These are phyloP conservation scores for Beauveria brongniartii DNA, from an alignment of 2,329 filamentous ascomycete species.

Conservation along the genomic window DNA sequence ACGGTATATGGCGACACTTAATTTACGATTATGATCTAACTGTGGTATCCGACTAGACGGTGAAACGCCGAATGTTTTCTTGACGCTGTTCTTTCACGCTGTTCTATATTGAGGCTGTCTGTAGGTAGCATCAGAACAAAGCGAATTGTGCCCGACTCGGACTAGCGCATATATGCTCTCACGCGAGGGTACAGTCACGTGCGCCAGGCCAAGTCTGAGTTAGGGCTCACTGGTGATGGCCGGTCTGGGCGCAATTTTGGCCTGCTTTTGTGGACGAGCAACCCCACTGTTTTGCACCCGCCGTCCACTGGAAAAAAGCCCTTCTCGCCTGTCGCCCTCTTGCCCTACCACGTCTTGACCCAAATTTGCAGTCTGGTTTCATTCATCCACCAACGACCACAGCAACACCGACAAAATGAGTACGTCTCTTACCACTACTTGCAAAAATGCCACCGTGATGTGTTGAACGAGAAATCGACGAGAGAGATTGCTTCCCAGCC, in stretches of 20 bases:
- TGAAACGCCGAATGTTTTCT: not conserved
- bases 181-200: conserved; percentile 24
- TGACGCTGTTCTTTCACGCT: too few species aligned
- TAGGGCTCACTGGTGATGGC: conserved; percentile 24
- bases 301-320: conserved; percentile 29
- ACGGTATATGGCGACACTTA: conserved; percentile 12
- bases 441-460: not conserved
- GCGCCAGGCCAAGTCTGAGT: conserved; percentile 16
- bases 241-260: not conserved
- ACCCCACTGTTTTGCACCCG: not conserved
- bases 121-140: too few species aligned
- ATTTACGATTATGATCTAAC: conserved; percentile 7
- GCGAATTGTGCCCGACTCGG: not conserved
- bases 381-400: conserved; percentile 29
- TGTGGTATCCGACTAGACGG: not conserved
- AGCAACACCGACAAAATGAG: conserved; percentile 48
- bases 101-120: too few species aligned
- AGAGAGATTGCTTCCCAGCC: not conserved
- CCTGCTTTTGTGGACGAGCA: not conserved
- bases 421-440: conserved; percentile 30
- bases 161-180: not conserved
- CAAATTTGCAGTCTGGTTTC: conserved; percentile 9
- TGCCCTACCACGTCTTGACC: conserved; percentile 3
- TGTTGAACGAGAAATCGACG: conserved; percentile 1
- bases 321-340: conserved; percentile 6